These are phyloP conservation scores for Vitellaria paradoxa DNA, from an alignment of 179 eudicot genomes.

Conservation along the genomic window DNA sequence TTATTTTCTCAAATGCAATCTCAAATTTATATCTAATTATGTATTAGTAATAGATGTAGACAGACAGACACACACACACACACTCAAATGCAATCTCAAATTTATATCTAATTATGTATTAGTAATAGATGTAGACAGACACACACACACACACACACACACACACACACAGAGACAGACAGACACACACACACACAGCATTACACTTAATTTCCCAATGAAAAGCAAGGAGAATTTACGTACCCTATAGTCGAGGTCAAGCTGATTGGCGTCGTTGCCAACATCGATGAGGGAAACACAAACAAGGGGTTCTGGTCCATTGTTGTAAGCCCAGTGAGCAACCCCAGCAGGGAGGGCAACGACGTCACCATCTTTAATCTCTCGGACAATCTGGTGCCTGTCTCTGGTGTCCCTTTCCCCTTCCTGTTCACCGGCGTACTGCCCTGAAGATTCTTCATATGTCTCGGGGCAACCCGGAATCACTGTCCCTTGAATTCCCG, in stretches of 20 bases:
- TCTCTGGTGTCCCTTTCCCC: slow-evolving; percentile 8
- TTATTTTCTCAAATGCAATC: too few relatives aligned
- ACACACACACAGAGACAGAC: too few relatives aligned
- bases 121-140: too few relatives aligned
- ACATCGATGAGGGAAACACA: slow-evolving; percentile 21
- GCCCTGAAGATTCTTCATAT: neutral
- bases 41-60: too few relatives aligned
- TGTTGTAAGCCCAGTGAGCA: slow-evolving; percentile 25
- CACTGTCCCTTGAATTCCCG: slow-evolving; percentile 21
- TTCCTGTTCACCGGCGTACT: neutral
- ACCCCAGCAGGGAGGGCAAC: slow-evolving; percentile 28
- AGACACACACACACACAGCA: too few relatives aligned
- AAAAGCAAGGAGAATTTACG: too few relatives aligned
- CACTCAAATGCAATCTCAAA: too few relatives aligned
- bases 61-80: too few relatives aligned
- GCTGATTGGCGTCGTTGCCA: slow-evolving; percentile 30
- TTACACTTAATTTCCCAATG: too few relatives aligned
- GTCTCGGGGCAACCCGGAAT: slow-evolving; percentile 33
- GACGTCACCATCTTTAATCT: slow-evolving; percentile 25
- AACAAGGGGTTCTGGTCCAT: slow-evolving; percentile 18
- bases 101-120: too few relatives aligned
- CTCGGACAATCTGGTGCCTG: slow-evolving; percentile 28
- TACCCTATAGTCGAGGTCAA: slow-evolving; percentile 26
- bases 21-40: too few relatives aligned
- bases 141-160: too few relatives aligned